These are phyloP conservation scores for Mycoemilia scoparia DNA, from an alignment of 192 early-diverging fungal genomes.

Conservation along the genomic window DNA sequence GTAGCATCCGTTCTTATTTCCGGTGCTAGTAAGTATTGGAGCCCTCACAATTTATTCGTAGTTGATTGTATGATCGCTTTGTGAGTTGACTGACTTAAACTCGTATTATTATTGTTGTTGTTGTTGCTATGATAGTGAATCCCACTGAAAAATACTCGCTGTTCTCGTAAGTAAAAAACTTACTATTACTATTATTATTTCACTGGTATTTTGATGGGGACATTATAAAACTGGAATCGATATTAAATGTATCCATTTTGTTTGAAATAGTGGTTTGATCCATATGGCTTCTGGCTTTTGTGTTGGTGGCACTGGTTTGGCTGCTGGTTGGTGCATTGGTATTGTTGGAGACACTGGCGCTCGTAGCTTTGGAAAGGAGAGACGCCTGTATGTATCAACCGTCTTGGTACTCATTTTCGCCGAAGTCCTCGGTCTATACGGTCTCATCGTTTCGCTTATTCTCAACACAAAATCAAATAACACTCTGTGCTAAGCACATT, in stretches of 20 bases:
- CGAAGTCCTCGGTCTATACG: conserved; percentile 94
- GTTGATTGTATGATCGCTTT: too few species aligned
- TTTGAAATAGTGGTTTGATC: too few species aligned
- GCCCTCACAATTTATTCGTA: too few species aligned
- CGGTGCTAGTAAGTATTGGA: too few species aligned
- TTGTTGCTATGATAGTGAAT: too few species aligned
- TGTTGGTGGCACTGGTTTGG: conserved; percentile 80
- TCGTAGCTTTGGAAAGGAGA: conserved; percentile 75
- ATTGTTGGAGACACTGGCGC: conserved; percentile 93
- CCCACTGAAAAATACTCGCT: conserved; percentile 22
- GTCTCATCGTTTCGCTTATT: conserved; percentile 92
- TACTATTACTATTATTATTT: background rate
- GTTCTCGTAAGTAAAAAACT: too few species aligned
- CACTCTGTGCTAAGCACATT: conserved; percentile 20
- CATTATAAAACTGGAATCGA: background rate
- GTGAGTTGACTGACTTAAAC: too few species aligned
- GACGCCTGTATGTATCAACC: conserved; percentile 79
- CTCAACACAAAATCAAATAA: conserved; percentile 80
- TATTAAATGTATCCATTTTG: background rate
- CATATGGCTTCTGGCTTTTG: conserved; percentile 84
- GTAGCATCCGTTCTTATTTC: conserved; percentile 85
- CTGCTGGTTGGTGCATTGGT: conserved; percentile 93
- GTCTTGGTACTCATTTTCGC: conserved; percentile 98
- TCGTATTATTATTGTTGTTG: conserved; percentile 36
- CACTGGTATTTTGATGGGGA: conserved; percentile 3